A percentile compares a stretch with the other conserved stretches of the same genome.
Evolutionary conservation across 2,329 filamentous ascomycete species (phyloP).

Genomic region (Ampelomyces quisqualis): DNA sequence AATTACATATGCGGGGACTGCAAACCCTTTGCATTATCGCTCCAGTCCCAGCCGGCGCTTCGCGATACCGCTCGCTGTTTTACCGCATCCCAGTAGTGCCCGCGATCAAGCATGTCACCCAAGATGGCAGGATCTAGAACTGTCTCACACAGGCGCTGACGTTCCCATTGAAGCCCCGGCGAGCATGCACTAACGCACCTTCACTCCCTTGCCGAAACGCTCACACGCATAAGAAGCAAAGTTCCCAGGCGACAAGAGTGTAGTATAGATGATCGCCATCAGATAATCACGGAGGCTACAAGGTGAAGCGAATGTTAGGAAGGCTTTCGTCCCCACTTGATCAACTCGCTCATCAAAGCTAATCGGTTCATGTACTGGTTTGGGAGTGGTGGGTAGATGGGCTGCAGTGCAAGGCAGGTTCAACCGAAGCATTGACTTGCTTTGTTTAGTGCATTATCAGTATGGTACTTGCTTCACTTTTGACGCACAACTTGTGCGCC

Average conservation of each 20-base stretch:
- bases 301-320: constrained; percentile 4
- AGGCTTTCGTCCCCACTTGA: constrained; percentile 4
- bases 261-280: constrained; percentile 3
- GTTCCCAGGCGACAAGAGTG: background rate
- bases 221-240: constrained; percentile 6
- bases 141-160: constrained; percentile 17
- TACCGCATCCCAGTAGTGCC: constrained; percentile 3
- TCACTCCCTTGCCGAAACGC: background rate
- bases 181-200: background rate
- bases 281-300: constrained; percentile 1
- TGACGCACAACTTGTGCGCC: too few species aligned
- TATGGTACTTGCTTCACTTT: background rate
- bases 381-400: background rate
- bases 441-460: background rate
- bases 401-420: background rate
- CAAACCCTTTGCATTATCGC: constrained; percentile 11
- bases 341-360: constrained; percentile 5
- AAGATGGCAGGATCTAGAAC: constrained; percentile 17
- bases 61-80: constrained; percentile 25
- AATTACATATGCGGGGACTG: constrained; percentile 3
- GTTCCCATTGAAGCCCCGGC: constrained; percentile 6
- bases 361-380: constrained; percentile 2
- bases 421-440: constrained; percentile 2
- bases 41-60: constrained; percentile 18
- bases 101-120: constrained; percentile 3